Base-by-base conservation (phyloP, 306 rosid genomes). In the Dalbergia cochinchinensis region DNA sequence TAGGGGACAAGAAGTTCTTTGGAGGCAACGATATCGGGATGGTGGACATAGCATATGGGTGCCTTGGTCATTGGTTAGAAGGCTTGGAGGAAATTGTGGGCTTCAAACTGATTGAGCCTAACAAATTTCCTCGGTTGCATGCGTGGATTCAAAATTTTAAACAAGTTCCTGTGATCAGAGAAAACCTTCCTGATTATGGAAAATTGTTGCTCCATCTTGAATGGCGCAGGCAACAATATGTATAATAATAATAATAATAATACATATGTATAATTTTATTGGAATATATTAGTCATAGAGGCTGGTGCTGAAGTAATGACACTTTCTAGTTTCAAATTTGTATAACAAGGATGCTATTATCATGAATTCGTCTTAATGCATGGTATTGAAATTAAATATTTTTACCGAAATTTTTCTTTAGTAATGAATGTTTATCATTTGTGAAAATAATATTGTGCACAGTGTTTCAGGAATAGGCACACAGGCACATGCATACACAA, bases 21-120 rank as follows among this genome's bases (percentile, higher is more conserved):
- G 85, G 87, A 41, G 89, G 89, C 2, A 35, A 68, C 78, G 50
- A 47, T 6, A 72, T 88, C 33, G 82, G 83, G 16, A 45, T 86
- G 65, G 86, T 86, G 47, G 92, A 88, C 75, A 60, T 88, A 18
- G 73, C 62, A n/a, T 76, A 74, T 73, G 91, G 88, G 20, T 62
- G 75, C n/a, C 72, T 88, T 18, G 20, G 83, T 66, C 86, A 76
- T 20, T 88, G 91, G 91, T 65, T 75, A 62, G 81, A 75, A 68
- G 85, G 82, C 7, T 68, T 86, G 44, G 89, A 86, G 53, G 83
- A 86, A 48, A 77, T 82, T 74, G 76, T 26, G 3, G 90, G 90
- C 4, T 19, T 76, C 2, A 80, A 88, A 71, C 6, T 92, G 39
- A 63, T 89, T 16, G 83, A 86, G 14, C 74, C 83, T 12, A 48